Conservation (phyloP, 768 basidiomycete species). For the Kwoniella dejecticola region DNA sequence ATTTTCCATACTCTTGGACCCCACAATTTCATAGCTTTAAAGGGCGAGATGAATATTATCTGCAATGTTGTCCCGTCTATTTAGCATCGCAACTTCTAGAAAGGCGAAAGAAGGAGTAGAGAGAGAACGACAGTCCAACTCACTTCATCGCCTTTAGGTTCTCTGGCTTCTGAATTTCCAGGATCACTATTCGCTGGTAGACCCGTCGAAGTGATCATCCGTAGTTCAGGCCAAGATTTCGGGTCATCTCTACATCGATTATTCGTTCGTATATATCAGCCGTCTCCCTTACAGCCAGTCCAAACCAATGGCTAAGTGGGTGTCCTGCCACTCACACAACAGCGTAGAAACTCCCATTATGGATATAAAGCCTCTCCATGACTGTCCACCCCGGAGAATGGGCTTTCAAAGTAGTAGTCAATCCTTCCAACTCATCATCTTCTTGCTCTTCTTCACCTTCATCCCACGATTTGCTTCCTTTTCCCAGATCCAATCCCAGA, state of each 20-base stretch:
- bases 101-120: no score
- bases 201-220: conserved; percentile 70
- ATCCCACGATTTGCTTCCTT: conserved; percentile 25
- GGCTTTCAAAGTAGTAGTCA: conserved; percentile 34
- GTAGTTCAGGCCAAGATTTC: conserved; percentile 45
- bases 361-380: conserved; percentile 49
- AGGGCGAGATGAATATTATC: conserved; percentile 61
- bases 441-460: conserved; percentile 35
- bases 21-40: conserved; percentile 68
- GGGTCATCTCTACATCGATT: conserved; percentile 31
- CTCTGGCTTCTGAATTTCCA: conserved; percentile 68
- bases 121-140: no score
- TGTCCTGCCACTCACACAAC: conserved; percentile 55
- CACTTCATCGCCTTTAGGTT: conserved; percentile 69
- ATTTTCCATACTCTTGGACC: conserved; percentile 67
- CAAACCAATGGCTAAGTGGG: no score
- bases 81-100: neutral
- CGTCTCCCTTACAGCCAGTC: no score
- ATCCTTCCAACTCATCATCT: conserved; percentile 30
- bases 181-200: conserved; percentile 64
- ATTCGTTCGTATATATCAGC: no score
- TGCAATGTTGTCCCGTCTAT: conserved; percentile 1
- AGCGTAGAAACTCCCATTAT: conserved; percentile 49
- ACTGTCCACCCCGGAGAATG: conserved; percentile 53
- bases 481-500: neutral